Evolutionary conservation across 345 rosid species (phyloP), one percentile per base, ranked within the genome.

Genomic region (Populus euphratica): DNA sequence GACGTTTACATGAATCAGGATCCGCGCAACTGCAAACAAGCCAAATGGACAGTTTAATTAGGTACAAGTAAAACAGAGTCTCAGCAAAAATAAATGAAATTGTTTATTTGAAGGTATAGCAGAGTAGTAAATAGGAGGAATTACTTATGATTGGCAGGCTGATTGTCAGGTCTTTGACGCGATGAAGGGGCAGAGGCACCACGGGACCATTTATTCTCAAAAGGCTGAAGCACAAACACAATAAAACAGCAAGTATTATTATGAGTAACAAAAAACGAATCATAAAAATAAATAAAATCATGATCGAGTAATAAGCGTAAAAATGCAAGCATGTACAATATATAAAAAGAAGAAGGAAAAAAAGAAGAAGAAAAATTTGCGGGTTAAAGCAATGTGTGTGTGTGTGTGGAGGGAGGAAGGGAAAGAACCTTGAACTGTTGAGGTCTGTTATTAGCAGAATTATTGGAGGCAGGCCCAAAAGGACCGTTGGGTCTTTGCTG

Each of bases 201-300:
- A 43, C 98, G 91, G 65, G 78, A 81, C 98, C 99, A 93, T 73
- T 86, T 91, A 76, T 91, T 95, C 77, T 91, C 89, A 69, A 89
- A 89, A 81, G 94, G 89, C 95, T 90, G 44, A 82, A 77, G 72
- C 38, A 63, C 67, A 27, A 21, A 25, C 76, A 80, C 59, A 76
- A 77, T 68, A 70, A 84, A 50, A 56, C 69, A 70, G 2, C 9
- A 70, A 49, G 7, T 35, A 68, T 6, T 16, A 9, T 36, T 27
- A 23, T 23, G 65, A 10, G 39, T 4, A 12, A 27, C 23, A 16
- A 9, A 25, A 54, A 49, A 41, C 11, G 8, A 7, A 6, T 18
- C 44, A 36, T 0, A 8, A 13, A 17, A 23, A 36, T 20, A 39
- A 47, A 47, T 21, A 8, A 72, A 1, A 35, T 10, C 10, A 17